Base-by-base conservation (phyloP, 1,139 yeast species). In the Geotrichum bryndzae region DNA sequence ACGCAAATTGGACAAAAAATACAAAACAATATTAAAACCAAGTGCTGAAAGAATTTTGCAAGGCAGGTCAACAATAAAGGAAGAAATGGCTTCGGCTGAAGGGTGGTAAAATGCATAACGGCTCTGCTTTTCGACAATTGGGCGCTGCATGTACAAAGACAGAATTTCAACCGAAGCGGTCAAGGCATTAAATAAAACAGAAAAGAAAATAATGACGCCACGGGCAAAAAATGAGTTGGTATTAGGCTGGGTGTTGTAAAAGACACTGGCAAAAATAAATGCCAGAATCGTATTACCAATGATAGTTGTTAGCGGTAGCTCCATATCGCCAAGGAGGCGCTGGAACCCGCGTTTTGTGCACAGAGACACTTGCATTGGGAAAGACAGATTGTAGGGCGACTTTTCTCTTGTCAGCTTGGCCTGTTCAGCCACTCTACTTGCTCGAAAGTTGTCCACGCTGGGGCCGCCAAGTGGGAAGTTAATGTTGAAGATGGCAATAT, bases 81-180 rank as follows among this genome's bases (percentile, higher is more conserved):
- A 83, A 0, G 91, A 88, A 25, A 87, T 69, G 0, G 92, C 90
- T 68, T 87, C 90, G 1, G 91, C 90, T 61, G 90, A 81, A 8
- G 94, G 92, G 65, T 86, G 89, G 69, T 87, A 88, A 61, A 88
- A 74, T 0, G 91, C 90, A 72, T 84, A 88, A 51, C 84, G 80
- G 70, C 85, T 86, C 68, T 89, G 96, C 71, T 90, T 90, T 73
- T 87, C 92, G 33, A 88, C 88, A 66, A 89, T 83, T 1, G 88
- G 85, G 70, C 96, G 83, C 13, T 90, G 86, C 70, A 86, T 91
- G 67, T 80, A 83, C 61, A 87, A 75, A 7, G 88, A 76, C 76
- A 87, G 81, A 66, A 89, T 84, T 73, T 89, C 96, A 72, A 88
- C 78, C 68, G 88, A 76, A 22, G 91, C 87, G 27, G 88, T 78